Evolutionary conservation across 2,329 filamentous ascomycete genomes (phyloP).

Genomic region (Colletotrichum lupini): DNA sequence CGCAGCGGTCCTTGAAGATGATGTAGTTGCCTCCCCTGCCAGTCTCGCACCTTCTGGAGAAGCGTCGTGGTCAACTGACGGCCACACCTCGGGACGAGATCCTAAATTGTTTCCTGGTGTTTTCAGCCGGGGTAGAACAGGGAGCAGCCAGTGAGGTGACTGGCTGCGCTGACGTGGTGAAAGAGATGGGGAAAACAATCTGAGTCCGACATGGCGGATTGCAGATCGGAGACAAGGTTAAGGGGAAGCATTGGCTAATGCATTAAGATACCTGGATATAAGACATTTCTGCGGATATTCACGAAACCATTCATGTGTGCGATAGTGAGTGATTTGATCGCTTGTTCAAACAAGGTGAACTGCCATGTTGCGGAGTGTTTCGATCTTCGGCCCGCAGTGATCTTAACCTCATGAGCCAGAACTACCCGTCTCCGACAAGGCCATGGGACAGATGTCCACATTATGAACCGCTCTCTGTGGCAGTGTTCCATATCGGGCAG

Average conservation of each 20-base stretch:
- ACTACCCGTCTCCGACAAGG: not conserved
- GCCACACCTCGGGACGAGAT: slow-evolving; percentile 67
- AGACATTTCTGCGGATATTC: not conserved
- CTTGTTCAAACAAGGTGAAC: not conserved
- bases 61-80: slow-evolving; percentile 50
- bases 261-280: not conserved
- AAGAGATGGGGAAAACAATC: not conserved
- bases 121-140: slow-evolving; percentile 58
- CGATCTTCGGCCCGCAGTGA: not conserved
- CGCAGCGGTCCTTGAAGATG: not conserved
- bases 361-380: not conserved
- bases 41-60: slow-evolving; percentile 41
- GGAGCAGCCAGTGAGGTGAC: not conserved
- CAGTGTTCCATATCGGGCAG: not conserved
- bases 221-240: not conserved
- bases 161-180: not conserved
- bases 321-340: not conserved
- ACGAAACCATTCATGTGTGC: not conserved
- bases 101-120: slow-evolving; percentile 80
- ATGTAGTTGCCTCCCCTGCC: slow-evolving; percentile 30
- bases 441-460: not conserved
- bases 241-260: not conserved
- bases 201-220: not conserved
- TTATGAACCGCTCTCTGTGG: not conserved
- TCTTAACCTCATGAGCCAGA: not conserved